These are phyloP conservation scores for Poa pratensis DNA, from an alignment of 176 grass and related monocot species.

Conservation along the genomic window DNA sequence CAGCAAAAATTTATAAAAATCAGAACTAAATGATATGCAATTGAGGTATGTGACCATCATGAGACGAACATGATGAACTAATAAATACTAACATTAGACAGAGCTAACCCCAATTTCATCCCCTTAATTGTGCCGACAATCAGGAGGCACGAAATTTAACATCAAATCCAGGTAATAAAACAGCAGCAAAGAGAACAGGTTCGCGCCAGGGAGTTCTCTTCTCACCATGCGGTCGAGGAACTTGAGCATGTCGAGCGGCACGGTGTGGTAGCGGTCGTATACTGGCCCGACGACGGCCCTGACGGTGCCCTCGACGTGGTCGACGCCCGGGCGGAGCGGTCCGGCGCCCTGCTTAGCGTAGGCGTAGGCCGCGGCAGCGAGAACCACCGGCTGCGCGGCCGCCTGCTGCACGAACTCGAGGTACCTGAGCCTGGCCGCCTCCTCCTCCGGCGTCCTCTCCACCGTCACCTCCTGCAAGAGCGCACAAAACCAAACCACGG, in stretches of 20 bases:
- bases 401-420: slow-evolving; percentile 79
- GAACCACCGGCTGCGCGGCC: slow-evolving; percentile 66
- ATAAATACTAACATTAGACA: neutral
- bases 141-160: too few relatives aligned
- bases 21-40: neutral
- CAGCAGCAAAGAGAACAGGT: neutral
- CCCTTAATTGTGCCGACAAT: neutral
- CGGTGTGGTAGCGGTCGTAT: slow-evolving; percentile 69
- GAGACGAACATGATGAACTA: neutral
- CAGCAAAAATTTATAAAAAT: too few relatives aligned
- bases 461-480: slow-evolving; percentile 38
- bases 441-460: slow-evolving; percentile 42
- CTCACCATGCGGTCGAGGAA: slow-evolving; percentile 86
- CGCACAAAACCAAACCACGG: too few relatives aligned
- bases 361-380: slow-evolving; percentile 58
- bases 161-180: too few relatives aligned
- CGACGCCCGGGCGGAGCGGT: slow-evolving; percentile 79
- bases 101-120: neutral
- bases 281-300: slow-evolving; percentile 86
- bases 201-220: neutral
- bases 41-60: neutral
- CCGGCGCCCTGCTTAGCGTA: slow-evolving; percentile 79
- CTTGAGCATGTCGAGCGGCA: slow-evolving; percentile 74
- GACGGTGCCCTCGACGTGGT: slow-evolving; percentile 83
- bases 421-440: slow-evolving; percentile 82